Evolutionary conservation across 192 early-diverging fungal species (phyloP).

Genomic region (Backusella tuberculispora): DNA sequence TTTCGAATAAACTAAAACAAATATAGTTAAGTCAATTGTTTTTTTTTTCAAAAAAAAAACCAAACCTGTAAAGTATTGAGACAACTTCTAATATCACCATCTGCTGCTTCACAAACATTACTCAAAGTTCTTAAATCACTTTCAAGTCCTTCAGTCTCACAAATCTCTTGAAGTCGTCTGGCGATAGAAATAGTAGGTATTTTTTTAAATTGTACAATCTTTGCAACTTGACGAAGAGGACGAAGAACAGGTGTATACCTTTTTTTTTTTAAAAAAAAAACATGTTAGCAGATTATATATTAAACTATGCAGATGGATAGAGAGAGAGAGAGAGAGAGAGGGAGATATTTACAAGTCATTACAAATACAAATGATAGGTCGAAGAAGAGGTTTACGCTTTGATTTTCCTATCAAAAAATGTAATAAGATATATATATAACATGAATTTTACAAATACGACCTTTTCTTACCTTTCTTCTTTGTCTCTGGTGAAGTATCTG

Average conservation of each 20-base stretch:
- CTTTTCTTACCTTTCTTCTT: slow-evolving; percentile 27
- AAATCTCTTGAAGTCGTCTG: slow-evolving; percentile 79
- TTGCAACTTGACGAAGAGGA: slow-evolving; percentile 78
- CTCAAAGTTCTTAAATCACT: slow-evolving; percentile 78
- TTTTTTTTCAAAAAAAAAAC: slow-evolving; percentile 14
- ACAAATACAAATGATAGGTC: slow-evolving; percentile 99
- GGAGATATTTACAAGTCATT: slow-evolving; percentile 87
- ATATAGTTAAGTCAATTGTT: not conserved
- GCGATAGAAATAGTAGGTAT: slow-evolving; percentile 69
- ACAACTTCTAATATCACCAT: slow-evolving; percentile 88
- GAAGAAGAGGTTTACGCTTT: slow-evolving; percentile 59
- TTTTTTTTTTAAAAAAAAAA: not conserved
- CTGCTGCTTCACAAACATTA: slow-evolving; percentile 73
- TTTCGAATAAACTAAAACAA: slow-evolving; percentile 37
- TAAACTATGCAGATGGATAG: too few species aligned
- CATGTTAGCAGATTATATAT: not conserved
- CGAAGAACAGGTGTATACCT: slow-evolving; percentile 89
- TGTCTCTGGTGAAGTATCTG: slow-evolving; percentile 19
- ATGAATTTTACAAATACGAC: not conserved
- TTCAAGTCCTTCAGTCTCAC: slow-evolving; percentile 70
- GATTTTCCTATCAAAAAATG: slow-evolving; percentile 13
- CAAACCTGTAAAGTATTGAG: slow-evolving; percentile 86
- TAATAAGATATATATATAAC: not conserved
- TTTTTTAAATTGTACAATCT: slow-evolving; percentile 71
- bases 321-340: too few species aligned